Conservation (phyloP, 768 basidiomycete genomes). For the Suillus lakei region DNA sequence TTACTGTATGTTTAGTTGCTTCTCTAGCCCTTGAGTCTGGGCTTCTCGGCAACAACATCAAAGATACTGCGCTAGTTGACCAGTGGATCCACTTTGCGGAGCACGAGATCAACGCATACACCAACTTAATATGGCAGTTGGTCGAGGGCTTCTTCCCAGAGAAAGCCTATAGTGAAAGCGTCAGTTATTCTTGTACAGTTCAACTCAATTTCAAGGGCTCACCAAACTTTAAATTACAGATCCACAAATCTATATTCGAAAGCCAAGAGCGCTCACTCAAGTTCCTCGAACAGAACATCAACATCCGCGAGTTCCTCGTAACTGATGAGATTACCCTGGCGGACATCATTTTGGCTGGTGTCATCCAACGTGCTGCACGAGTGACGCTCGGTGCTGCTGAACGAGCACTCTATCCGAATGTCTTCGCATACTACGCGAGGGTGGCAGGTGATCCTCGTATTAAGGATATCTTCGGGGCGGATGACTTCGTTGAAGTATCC, state of each 20-base stretch:
- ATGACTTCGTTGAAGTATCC: conserved; percentile 26
- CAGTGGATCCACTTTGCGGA: conserved; percentile 38
- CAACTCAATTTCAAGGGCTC: neutral
- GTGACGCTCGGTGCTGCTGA: conserved; percentile 32
- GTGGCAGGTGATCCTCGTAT: conserved; percentile 24
- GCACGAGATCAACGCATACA: conserved; percentile 28
- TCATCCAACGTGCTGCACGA: conserved; percentile 26
- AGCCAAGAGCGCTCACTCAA: conserved; percentile 30
- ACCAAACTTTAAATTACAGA: conserved; percentile 11
- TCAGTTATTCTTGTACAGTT: conserved; percentile 6
- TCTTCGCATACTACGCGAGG: conserved; percentile 31
- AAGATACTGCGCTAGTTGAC: conserved; percentile 32
- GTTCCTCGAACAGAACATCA: conserved; percentile 31
- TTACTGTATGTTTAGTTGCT: conserved; percentile 16
- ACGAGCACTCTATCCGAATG: conserved; percentile 28
- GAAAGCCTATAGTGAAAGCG: conserved; percentile 28
- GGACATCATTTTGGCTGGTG: conserved; percentile 29
- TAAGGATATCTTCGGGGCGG: conserved; percentile 24
- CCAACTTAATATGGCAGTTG: conserved; percentile 22
- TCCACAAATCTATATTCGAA: conserved; percentile 19
- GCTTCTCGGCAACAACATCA: conserved; percentile 26
- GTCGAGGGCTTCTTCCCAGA: conserved; percentile 19
- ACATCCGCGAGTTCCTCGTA: conserved; percentile 27
- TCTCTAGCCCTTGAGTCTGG: conserved; percentile 30
- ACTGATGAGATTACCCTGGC: conserved; percentile 32